Evolutionary conservation across 345 rosid genomes (phyloP), one percentile per base, ranked within the genome.

Genomic region (Streptanthus diversifolius): DNA sequence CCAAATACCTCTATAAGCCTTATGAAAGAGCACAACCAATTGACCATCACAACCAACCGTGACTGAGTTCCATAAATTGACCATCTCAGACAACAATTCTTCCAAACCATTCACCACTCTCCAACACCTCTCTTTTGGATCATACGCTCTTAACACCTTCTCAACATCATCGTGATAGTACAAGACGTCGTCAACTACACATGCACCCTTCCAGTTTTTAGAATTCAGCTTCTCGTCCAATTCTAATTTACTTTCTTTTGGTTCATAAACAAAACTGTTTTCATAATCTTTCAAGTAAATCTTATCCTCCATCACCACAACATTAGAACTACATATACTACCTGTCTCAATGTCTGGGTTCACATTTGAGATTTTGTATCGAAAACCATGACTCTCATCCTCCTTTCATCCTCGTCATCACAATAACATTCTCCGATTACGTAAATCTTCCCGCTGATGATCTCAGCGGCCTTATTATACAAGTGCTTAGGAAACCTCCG

Each of bases 271-370:
- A 51, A 51, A 51, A 2, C 17, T 22, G 1, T 15, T 9, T 1
- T 8, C 22, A 0, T 0, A 0, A 36, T 15, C 4, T 0, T 3
- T 45, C 22, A 12, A 17, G 22, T 45, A 45, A 6, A 45, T 45
- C 22, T 45, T 45, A 18, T 45, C 12, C 1, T 19, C 11, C 52
- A 45, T 45, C 48, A 19, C 37, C 12, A 41, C 47, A 41, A 6
- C 7, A 5, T 1, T 8, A 41, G 43, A 0, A 0, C 4, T 1
- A 17, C 10, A 17, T 4, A 7, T 0, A 4, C 1, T 0, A 2
- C 24, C 6, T 45, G 18, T 0, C 14, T 1, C 5, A 25, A 18
- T 9, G 6, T 19, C 6, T 3, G 11, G 25, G 5, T 48, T 3
- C 27, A 48, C 2, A 3, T 48, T 48, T 48, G 53, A 8, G 53